These are phyloP conservation scores for Neltuma alba DNA, from an alignment of 306 rosid species.

Conservation along the genomic window DNA sequence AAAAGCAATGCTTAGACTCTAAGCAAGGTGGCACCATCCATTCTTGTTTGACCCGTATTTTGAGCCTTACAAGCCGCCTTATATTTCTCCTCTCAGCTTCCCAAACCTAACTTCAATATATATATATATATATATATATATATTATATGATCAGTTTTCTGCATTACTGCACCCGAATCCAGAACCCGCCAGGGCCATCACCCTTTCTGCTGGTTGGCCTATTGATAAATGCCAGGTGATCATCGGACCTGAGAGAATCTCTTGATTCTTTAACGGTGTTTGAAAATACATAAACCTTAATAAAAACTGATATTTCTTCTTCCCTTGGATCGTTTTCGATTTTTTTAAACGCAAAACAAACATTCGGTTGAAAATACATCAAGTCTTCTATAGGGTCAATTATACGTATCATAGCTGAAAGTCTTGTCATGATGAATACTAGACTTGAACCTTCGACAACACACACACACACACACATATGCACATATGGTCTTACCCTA, in stretches of 20 bases:
- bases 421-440: not conserved
- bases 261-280: not conserved
- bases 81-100: constrained; percentile 44
- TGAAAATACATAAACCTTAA: not conserved
- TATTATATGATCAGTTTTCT: not conserved
- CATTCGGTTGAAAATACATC: constrained; percentile 45
- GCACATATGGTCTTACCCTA: not conserved
- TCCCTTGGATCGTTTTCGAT: constrained; percentile 19
- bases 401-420: not conserved
- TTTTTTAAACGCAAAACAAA: constrained; percentile 35
- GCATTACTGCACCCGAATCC: constrained; percentile 39
- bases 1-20: constrained; percentile 57
- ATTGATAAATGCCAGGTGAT: not conserved
- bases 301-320: not conserved
- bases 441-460: not conserved
- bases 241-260: not conserved
- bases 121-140: not conserved
- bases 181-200: constrained; percentile 2
- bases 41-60: constrained; percentile 93
- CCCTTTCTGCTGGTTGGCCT: not conserved
- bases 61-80: constrained; percentile 71
- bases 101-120: constrained; percentile 18
- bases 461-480: not conserved
- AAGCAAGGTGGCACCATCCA: constrained; percentile 71
- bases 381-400: constrained; percentile 30